Evolutionary conservation across 306 rosid genomes (phyloP), one percentile per base, ranked within the genome.

Genomic region (Prunus armeniaca): DNA sequence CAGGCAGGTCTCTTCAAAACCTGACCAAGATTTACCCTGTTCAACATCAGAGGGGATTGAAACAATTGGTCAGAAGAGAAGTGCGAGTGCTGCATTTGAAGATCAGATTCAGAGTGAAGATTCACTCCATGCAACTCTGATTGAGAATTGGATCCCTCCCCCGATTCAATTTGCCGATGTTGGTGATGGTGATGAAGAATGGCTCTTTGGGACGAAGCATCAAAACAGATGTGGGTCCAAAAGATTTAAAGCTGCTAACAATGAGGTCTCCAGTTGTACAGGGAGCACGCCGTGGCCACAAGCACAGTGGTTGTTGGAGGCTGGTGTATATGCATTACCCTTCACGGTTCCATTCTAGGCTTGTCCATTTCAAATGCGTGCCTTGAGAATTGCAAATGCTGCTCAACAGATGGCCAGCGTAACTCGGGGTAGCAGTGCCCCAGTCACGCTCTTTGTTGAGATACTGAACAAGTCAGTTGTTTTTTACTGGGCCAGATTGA

Each of bases 301-400:
- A 50, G 93, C 91, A 51, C 89, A 82, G 3, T 78, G 58, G 55
- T 65, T 92, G 43, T 79, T 86, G 0, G 97, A 87, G 51, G 84
- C 65, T 17, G 96, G 81, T 41, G 54, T 88, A 10, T 82, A 76
- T 72, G 90, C 86, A 22, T 80, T 92, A 76, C 96, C 99, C 1
- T 92, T 81, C 38, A 55, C 88, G 1, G 75, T 90, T 19, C 97
- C 92, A 3, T 92, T 85, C 80, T 92, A 88, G 86, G 78, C 62
- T 43, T 9, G 9, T 68, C 24, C 8, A 9, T 28, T 1, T 8
- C 38, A 32, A 32, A 32, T 32, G 87, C 98, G 98, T 65, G 96
- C 97, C 46, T 84, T 90, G 85, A 87, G 98, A 87, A 95, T 94
- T 67, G 97, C 98, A 83, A 90, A 88, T 86, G 98, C 98, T 69